Percentiles rank a stretch among this genome's conserved stretches.
These are phyloP conservation scores for Gaultheria prostrata DNA, from an alignment of 148 eudicot genomes.

Conservation along the genomic window DNA sequence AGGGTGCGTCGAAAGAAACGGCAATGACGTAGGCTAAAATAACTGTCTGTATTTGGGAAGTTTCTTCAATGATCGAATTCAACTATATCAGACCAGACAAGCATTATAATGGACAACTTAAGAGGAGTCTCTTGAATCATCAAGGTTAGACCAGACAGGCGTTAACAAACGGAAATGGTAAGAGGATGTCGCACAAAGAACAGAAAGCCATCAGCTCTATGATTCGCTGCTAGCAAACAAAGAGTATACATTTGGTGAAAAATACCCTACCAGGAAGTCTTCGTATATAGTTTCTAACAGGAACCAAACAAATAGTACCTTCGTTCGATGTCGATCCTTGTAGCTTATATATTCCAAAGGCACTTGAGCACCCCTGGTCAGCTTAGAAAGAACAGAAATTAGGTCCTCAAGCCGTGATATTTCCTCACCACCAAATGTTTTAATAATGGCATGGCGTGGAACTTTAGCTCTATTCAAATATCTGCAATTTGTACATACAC, in stretches of 20 bases:
- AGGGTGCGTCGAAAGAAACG: not conserved
- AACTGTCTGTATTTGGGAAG: not conserved
- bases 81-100: not conserved
- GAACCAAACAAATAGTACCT: conserved; percentile 45
- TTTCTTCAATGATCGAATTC: not conserved
- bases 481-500: conserved; percentile 32
- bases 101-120: not conserved
- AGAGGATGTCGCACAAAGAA: not conserved
- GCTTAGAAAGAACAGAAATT: conserved; percentile 61
- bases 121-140: not conserved
- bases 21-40: not conserved
- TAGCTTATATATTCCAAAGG: conserved; percentile 83
- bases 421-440: conserved; percentile 80
- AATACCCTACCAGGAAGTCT: not conserved
- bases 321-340: conserved; percentile 75
- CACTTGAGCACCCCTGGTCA: conserved; percentile 76
- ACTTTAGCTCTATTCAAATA: conserved; percentile 94
- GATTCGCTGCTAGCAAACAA: not conserved
- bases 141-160: not conserved
- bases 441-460: conserved; percentile 92
- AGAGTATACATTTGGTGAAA: not conserved
- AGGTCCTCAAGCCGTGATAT: conserved; percentile 68
- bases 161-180: not conserved
- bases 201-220: not conserved
- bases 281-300: not conserved